Percentiles rank a stretch among this genome's conserved stretches.
These are phyloP conservation scores for Silybum marianum DNA, from an alignment of 129 eudicot species.

Conservation along the genomic window DNA sequence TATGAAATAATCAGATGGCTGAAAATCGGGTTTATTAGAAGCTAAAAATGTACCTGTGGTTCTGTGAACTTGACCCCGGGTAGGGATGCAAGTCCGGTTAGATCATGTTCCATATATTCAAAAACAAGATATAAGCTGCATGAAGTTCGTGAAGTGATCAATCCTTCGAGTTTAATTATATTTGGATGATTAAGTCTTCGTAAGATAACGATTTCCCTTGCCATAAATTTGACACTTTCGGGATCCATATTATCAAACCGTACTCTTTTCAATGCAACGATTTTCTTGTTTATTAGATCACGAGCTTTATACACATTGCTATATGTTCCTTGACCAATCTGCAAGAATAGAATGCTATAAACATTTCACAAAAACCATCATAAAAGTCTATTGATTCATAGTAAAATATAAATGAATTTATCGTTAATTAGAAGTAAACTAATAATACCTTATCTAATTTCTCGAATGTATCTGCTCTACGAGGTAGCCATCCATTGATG, in stretches of 20 bases:
- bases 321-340: conserved; percentile 99
- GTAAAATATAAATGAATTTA: conserved; percentile 4
- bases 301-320: conserved; percentile 91
- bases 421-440: not conserved
- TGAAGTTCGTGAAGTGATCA: conserved; percentile 69
- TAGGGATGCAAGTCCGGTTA: conserved; percentile 80
- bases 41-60: conserved; percentile 95
- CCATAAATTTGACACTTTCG: conserved; percentile 89
- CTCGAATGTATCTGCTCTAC: conserved; percentile 79
- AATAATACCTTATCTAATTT: conserved; percentile 71
- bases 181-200: conserved; percentile 90
- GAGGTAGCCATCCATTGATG: conserved; percentile 79
- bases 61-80: conserved; percentile 86
- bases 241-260: conserved; percentile 81
- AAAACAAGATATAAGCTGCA: conserved; percentile 78
- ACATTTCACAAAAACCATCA: conserved; percentile 16
- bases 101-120: conserved; percentile 96
- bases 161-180: conserved; percentile 78
- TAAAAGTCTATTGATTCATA: not conserved
- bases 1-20: too few species aligned
- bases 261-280: conserved; percentile 87
- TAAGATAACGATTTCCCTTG: conserved; percentile 81
- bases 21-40: too few species aligned
- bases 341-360: conserved; percentile 42
- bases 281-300: conserved; percentile 57